Evolutionary conservation across 2,329 filamentous ascomycete species (phyloP), one percentile per base, ranked within the genome.

Genomic region (Paecilomyces fulvus): DNA sequence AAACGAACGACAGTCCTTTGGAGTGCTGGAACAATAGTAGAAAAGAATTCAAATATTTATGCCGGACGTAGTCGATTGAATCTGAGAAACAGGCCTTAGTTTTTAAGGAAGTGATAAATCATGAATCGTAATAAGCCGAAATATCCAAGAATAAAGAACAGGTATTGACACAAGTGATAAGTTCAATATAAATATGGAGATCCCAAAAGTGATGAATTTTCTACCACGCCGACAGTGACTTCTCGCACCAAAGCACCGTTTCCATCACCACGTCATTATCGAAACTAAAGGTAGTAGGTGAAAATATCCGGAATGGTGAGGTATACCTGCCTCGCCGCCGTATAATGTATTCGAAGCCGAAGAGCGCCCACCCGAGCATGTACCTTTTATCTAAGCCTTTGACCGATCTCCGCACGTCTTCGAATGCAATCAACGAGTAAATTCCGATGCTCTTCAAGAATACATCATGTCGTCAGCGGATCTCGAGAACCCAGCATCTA

Each of bases 401-500:
- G 37, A 17, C 37, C 14, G 11, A 43, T 43, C 17, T 43, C 37
- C 37, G 14, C 37, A 43, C 4, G 37, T 43, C 37, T 8, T 1
- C 3, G 6, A 4, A 43, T 43, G 37, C 37, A 17, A 17, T 17
- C 17, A 17, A 17, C 17, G n/a, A 43, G 14, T 43, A 43, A 17
- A 3, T 17, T 17, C 14, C 5, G 37, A 43, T 43, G 2, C 14
- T 30, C 9, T 25, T 64, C 59, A 72, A 55, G 63, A 63, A 60
- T 71, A 73, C 60, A 72, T 65, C 50, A 65, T 62, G 46, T 73
- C 70, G 37, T 72, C 71, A 9, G 60, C 61, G 12, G 57, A 53
- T 7, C 63, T 62, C 7, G 62, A 59, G 37, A 69, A 58, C 6
- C 65, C 60, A 7, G 63, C 20, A 7, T 71, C 70, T 25, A 72